Evolutionary conservation across 805 yeast genomes (phyloP).

Genomic region (Yarrowia osloensis): DNA sequence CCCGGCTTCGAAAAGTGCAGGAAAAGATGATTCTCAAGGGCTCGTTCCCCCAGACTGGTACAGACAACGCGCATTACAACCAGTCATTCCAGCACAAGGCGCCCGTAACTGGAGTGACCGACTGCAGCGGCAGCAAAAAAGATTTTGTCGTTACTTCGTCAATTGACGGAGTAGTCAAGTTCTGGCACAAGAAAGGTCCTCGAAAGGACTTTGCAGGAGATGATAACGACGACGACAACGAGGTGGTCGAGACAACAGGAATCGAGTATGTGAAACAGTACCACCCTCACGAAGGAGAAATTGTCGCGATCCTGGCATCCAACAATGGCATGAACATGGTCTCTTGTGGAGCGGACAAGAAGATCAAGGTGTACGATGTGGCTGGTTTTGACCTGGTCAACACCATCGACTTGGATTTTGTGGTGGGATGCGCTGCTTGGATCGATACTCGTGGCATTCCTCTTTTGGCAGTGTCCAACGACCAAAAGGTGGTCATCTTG

Average conservation of each 20-base stretch:
- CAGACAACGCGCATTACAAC: conserved; percentile 18
- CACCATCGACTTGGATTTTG: conserved; percentile 39
- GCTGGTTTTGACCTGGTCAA: conserved; percentile 45
- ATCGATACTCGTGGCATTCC: conserved; percentile 32
- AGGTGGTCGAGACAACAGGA: conserved; percentile 10
- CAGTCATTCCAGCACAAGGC: conserved; percentile 26
- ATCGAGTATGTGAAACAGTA: conserved; percentile 44
- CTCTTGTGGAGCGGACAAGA: conserved; percentile 35
- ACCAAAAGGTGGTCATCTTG: neutral
- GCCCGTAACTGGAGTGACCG: conserved; percentile 5
- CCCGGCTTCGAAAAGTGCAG: conserved; percentile 19
- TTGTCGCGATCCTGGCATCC: neutral
- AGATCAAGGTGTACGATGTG: conserved; percentile 44
- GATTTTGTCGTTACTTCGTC: conserved; percentile 41
- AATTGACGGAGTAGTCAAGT: conserved; percentile 44
- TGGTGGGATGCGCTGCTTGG: conserved; percentile 41
- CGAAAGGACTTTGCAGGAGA: conserved; percentile 7
- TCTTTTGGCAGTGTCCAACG: conserved; percentile 36
- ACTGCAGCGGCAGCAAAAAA: conserved; percentile 28
- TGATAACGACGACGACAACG: conserved; percentile 31
- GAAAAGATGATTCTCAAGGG: conserved; percentile 1
- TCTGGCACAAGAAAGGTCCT: conserved; percentile 40
- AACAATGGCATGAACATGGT: conserved; percentile 40
- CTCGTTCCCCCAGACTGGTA: conserved; percentile 8
- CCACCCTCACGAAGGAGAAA: conserved; percentile 34